Evolutionary conservation across 2,329 filamentous ascomycete genomes (phyloP), one percentile per base, ranked within the genome.

Genomic region (Scopulariopsis brevicaulis): DNA sequence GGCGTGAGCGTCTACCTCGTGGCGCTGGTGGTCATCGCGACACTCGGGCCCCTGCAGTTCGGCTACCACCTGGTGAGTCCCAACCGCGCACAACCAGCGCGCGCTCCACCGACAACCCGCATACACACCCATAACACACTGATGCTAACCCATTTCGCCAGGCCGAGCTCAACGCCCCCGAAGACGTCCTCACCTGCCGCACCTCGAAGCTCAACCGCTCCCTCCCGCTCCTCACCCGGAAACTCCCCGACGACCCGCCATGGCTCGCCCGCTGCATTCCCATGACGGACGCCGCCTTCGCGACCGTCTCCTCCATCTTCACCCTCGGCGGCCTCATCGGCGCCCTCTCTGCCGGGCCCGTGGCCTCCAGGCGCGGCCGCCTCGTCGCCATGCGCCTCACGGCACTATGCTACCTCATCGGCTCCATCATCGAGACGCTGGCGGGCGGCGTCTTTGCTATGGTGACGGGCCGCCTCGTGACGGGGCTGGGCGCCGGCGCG

Each of bases 161-260:
- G 92, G 89, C 91, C 64, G 94, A 97, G 71, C 82, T 99, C 62
- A 99, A 99, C 70, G 90, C 93, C 10, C 94, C 94, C 10, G 87
- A 96, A 79, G 87, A 92, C 77, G 90, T 95, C 66, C 87, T 99
- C 65, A 95, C 89, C 59, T 97, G 94, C 75, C 84, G 83, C 64
- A 84, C 83, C 62, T 73, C 74, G 62, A 70, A 73, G 54, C 71
- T 74, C 55, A 70, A 71, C 46, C 59, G 65, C 40, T 58, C 69
- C 58, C 63, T 64, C 22, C 63, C 61, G 46, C 64, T 69, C 65
- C 59, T 70, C 59, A 63, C 67, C 8, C 62, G 67, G 25, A 57
- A 62, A 10, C 58, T 62, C 55, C 60, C 66, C 34, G 64, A 70
- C 52, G 20, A 24, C 1, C 40, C 56, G 8, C n/a, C 56, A 6